These are phyloP conservation scores for Mycena olivaceomarginata DNA, from an alignment of 768 basidiomycete genomes.

Conservation along the genomic window DNA sequence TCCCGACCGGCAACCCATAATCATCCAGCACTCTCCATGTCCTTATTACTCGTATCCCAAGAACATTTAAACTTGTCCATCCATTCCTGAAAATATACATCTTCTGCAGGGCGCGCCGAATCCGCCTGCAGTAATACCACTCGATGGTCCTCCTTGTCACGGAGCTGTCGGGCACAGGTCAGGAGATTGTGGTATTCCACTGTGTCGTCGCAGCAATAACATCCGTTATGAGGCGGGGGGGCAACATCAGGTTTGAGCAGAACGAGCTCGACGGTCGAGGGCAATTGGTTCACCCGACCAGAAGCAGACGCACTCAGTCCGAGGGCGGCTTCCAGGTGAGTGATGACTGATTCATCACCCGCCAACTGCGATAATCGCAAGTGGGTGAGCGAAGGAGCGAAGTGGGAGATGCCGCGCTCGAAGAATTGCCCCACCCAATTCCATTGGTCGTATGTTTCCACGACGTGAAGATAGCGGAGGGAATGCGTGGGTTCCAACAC, in stretches of 20 bases:
- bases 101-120: neutral
- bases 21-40: too few relatives aligned
- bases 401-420: slow-evolving; percentile 45
- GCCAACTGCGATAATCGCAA: slow-evolving; percentile 41
- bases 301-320: neutral
- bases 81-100: slow-evolving; percentile 30
- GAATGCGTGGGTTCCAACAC: slow-evolving; percentile 43
- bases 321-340: neutral
- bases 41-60: too few relatives aligned
- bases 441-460: slow-evolving; percentile 46
- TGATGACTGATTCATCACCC: neutral
- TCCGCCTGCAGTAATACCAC: slow-evolving; percentile 17
- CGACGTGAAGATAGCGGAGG: slow-evolving; percentile 48
- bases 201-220: slow-evolving; percentile 1
- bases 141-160: slow-evolving; percentile 14
- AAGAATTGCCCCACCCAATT: slow-evolving; percentile 42
- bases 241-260: slow-evolving; percentile 20
- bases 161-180: too few relatives aligned
- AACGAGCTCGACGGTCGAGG: slow-evolving; percentile 18
- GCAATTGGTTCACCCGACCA: neutral
- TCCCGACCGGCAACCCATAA: too few relatives aligned
- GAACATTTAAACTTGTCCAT: slow-evolving; percentile 7
- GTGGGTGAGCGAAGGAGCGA: slow-evolving; percentile 46
- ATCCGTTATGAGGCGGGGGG: neutral
- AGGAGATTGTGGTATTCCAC: neutral